Evolutionary conservation across 2,329 filamentous ascomycete genomes (phyloP), one percentile per base, ranked within the genome.

Genomic region (Epicoccum sorghinum): DNA sequence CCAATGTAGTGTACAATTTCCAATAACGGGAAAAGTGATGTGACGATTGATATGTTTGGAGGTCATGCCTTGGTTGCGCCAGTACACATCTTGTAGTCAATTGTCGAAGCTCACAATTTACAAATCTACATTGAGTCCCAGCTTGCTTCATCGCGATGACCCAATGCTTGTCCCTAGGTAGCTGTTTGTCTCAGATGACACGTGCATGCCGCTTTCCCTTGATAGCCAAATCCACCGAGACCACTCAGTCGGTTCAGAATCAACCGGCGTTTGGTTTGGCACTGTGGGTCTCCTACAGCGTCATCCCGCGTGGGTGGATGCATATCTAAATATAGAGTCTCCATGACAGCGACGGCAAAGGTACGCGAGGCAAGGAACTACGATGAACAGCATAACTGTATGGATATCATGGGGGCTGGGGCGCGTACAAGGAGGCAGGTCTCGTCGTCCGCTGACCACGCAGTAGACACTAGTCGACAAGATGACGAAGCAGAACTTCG

Each of bases 301-400:
- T 55, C 46, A 50, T 55, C 41, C 47, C 52, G 52, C 52, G 37
- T 46, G 48, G 40, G 30, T 52, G 27, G 13, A 35, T 50, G 37
- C 41, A 35, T 27, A n/a, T 42, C 52, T 55, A 55, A 50, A 46
- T 46, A 46, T 55, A 55, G 42, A 52, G 47, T 25, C 23, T 8
- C 25, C 46, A 46, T 50, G 40, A 46, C 52, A 49, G 41, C 41
- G 46, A 36, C 46, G 52, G 52, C 24, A 50, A 42, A 50, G 52
- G 47, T 50, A 55, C 46, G 52, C 46, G 52, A 55, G 47, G 18
- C 27, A 27, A 44, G 39, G 32, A 44, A 33, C 46, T 50, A 18
- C 18, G 18, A 18, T 46, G 45, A 29, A 46, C 40, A 53, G 38
- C 44, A 44, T 27, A n/a, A 44, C 29, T 29, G 27, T 29, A 33